Evolutionary conservation across 208 protist species (phyloP), one percentile per base, ranked within the genome.

Genomic region (Acanthamoeba comandoni): DNA sequence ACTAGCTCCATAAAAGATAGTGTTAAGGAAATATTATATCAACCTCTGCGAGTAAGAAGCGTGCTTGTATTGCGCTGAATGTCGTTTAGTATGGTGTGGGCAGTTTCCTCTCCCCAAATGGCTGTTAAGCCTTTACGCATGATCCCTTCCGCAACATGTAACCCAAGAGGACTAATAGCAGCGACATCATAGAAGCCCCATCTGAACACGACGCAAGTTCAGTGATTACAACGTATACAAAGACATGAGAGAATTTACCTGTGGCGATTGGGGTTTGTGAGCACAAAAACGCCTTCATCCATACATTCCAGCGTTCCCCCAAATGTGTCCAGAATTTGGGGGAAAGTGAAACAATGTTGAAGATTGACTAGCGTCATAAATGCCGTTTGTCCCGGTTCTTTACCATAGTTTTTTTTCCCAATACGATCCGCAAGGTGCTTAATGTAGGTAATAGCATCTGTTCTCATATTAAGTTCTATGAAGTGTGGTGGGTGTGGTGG

Each of bases 401-500:
- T 65, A 29, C 24, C 58, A 65, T 65, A 65, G 0, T 29, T 22
- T 29, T 22, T 26, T 26, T 65, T 65, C 22, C 58, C 58, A 29
- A 65, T 5, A 29, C 58, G 58, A 65, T 65, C 58, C 58, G 58
- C n/a, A 29, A 65, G 24, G 4, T 65, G 58, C 58, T 65, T 65
- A 22, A 65, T 65, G 58, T 65, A 65, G 24, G 58, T 65, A 26
- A 65, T 65, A 26, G 58, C 58, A 26, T 65, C 58, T 65, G 58
- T 65, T 65, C 58, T 65, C 58, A 65, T 65, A 26, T 65, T 65
- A 65, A 65, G 58, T 65, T 65, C 58, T 26, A 65, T 26, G 5
- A 65, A 65, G 58, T 65, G 58, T 1, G 58, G 58, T 26, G 58
- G 58, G 5, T 65, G 58, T 65, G 58, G 58, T 26, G 58, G 58